Percentiles rank a stretch among this genome's conserved stretches.
phyloP scores from a whole-genome alignment of 2,329 filamentous ascomycete genomes.

The Dothiorella sarmentorum region DNA sequence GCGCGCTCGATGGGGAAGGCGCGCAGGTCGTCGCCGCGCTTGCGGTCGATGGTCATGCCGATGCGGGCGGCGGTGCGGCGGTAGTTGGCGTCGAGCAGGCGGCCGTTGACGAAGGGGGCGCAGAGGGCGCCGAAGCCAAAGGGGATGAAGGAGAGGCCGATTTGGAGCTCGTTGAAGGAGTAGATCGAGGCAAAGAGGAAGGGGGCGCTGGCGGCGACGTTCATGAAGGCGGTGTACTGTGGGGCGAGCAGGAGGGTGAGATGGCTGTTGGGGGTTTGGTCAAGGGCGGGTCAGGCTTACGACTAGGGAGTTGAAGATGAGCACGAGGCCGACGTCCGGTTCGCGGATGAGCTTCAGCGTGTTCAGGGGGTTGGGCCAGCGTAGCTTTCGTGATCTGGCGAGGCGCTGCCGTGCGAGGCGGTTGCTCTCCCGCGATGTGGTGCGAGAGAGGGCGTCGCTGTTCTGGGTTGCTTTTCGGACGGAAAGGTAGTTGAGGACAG shows the following conservation, averaged over 20 bases:
- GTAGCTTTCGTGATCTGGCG: conserved; percentile 32
- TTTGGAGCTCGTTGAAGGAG: conserved; percentile 46
- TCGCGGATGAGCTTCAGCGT: conserved; percentile 40
- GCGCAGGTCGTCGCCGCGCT: conserved; percentile 48
- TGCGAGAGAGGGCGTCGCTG: conserved; percentile 21
- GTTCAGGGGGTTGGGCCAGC: conserved; percentile 45
- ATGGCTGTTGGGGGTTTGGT: too few species aligned
- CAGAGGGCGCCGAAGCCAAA: conserved; percentile 38
- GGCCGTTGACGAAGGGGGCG: conserved; percentile 47
- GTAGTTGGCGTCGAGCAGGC: conserved; percentile 68
- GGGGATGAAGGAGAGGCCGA: conserved; percentile 41
- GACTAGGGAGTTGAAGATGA: conserved; percentile 36
- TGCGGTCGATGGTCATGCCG: conserved; percentile 58
- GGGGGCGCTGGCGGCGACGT: conserved; percentile 39
- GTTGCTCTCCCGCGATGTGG: conserved; percentile 25
- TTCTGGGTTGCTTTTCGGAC: conserved; percentile 24
- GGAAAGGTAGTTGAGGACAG: conserved; percentile 27
- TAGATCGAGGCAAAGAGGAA: conserved; percentile 47
- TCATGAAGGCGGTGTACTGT: conserved; percentile 45
- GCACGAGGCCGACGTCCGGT: conserved; percentile 39
- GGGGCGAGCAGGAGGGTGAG: too few species aligned
- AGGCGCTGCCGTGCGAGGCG: conserved; percentile 26
- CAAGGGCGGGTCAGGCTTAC: neutral
- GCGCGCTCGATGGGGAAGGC: conserved; percentile 49
- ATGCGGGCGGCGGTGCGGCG: conserved; percentile 59